Evolutionary conservation across 768 basidiomycete species (phyloP).

Genomic region (Suillus weaverae): DNA sequence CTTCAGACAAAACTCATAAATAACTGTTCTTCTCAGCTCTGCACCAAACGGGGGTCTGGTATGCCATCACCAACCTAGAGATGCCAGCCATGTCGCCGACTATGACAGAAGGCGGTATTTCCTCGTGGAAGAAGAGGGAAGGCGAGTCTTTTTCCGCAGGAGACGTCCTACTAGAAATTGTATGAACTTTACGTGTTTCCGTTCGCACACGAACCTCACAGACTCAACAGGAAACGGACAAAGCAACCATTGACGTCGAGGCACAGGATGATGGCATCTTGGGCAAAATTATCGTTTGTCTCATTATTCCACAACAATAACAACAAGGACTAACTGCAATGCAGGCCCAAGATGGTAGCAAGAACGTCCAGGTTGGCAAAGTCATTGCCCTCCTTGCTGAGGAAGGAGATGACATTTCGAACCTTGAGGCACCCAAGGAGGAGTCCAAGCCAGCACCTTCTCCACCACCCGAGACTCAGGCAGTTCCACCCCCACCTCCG

Average conservation of each 20-base stretch:
- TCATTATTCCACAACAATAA: not conserved
- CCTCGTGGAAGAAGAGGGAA: conserved; percentile 86
- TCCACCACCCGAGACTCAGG: conserved; percentile 23
- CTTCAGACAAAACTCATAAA: not conserved
- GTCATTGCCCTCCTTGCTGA: conserved; percentile 92
- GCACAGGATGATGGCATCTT: conserved; percentile 96
- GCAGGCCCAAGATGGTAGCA: conserved; percentile 75
- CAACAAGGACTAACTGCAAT: not conserved
- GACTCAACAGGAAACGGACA: conserved; percentile 78
- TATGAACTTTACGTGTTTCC: conserved; percentile 38
- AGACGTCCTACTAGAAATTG: conserved; percentile 88
- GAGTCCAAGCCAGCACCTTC: conserved; percentile 24
- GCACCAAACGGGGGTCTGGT: conserved; percentile 49
- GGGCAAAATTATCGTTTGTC: conserved; percentile 86
- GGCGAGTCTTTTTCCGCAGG: conserved; percentile 80
- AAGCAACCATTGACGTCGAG: conserved; percentile 97
- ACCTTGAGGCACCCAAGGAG: conserved; percentile 63
- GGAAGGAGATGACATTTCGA: conserved; percentile 92
- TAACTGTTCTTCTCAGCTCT: conserved; percentile 30
- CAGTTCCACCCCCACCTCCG: conserved; percentile 19
- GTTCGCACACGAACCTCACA: conserved; percentile 3
- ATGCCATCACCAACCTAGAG: conserved; percentile 70
- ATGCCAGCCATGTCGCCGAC: conserved; percentile 99
- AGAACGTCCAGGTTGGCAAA: conserved; percentile 84
- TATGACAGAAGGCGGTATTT: conserved; percentile 93